These are phyloP conservation scores for Penicillium robsamsonii DNA, from an alignment of 495 filamentous ascomycete species.

Conservation along the genomic window DNA sequence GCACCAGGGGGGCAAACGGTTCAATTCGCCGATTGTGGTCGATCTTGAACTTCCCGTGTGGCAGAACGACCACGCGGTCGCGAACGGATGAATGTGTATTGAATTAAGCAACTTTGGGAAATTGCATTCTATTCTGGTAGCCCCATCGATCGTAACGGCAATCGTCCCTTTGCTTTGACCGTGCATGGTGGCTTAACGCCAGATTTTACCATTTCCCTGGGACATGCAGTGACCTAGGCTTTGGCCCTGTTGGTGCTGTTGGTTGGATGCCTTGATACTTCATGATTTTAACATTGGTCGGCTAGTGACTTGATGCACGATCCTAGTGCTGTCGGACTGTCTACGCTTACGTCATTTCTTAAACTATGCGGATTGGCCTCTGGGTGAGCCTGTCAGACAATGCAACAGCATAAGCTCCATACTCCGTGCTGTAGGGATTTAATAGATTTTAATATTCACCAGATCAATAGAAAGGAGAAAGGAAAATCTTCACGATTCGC, in stretches of 20 bases:
- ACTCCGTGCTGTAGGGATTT: not conserved
- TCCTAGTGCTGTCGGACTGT: constrained; percentile 18
- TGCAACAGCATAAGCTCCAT: not conserved
- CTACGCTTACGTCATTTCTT: constrained; percentile 23
- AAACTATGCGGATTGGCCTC: not conserved
- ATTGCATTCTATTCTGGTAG: not conserved
- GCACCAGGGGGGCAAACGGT: constrained; percentile 54
- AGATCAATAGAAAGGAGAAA: not conserved
- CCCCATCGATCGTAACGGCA: constrained; percentile 7
- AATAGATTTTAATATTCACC: not conserved
- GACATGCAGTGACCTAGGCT: constrained; percentile 22
- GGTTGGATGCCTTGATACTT: constrained; percentile 23
- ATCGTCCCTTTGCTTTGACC: not conserved
- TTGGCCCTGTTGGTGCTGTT: constrained; percentile 14
- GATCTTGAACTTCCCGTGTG: constrained; percentile 71
- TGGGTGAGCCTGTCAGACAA: not conserved
- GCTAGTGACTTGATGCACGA: constrained; percentile 10
- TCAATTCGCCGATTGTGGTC: constrained; percentile 75
- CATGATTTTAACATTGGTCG: constrained; percentile 10
- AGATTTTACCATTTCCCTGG: constrained; percentile 12
- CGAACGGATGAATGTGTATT: constrained; percentile 3
- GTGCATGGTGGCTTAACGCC: constrained; percentile 26
- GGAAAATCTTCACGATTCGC: not conserved
- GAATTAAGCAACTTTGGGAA: not conserved
- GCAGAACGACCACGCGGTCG: constrained; percentile 19